Evolutionary conservation across 2,329 filamentous ascomycete species (phyloP), one percentile per base, ranked within the genome.

Genomic region (Ophiostoma sp.): DNA sequence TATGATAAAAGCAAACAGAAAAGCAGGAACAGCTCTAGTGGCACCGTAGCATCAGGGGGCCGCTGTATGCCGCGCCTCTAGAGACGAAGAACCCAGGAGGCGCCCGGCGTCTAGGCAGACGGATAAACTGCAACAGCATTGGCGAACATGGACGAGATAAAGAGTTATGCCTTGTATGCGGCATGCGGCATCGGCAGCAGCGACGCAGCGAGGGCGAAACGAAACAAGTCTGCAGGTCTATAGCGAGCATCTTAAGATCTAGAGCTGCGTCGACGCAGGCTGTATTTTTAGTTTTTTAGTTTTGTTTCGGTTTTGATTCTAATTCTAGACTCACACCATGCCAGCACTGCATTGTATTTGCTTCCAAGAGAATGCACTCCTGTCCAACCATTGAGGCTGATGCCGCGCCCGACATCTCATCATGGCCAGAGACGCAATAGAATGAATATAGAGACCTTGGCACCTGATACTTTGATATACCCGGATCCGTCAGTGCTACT

Each of bases 31-130:
- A n/a, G 44, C 17, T 11, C 36, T 39, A 39, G 10, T 39, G 7
- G 44, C 44, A 48, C 15, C n/a, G 44, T 48, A 48, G 44, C 44
- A 48, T 48, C 17, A 48, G 36, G 10, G 36, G 36, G 13, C 36
- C 10, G 36, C 44, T 48, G 44, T 13, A 44, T 48, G 17, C 44
- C 44, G 44, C 44, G 44, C 44, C 44, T 48, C 44, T 41, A 41
- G 39, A 31, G 36, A 39, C 36, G 13, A 11, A 39, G 35, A 36
- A 39, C 36, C 36, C 36, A 39, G 15, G 15, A 48, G 44, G 27
- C 52, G 52, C 52, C 52, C 52, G 52, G 52, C 44, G 17, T 27
- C 52, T 57, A 57, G 52, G 52, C 52, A 57, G 52, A 57, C 52
- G 23, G n/a, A 57, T 57, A 57, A 57, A 57, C 52, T 57, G 52